phyloP scores from a whole-genome alignment of 1,284 basidiomycete species.

The Irpex lacteus region DNA sequence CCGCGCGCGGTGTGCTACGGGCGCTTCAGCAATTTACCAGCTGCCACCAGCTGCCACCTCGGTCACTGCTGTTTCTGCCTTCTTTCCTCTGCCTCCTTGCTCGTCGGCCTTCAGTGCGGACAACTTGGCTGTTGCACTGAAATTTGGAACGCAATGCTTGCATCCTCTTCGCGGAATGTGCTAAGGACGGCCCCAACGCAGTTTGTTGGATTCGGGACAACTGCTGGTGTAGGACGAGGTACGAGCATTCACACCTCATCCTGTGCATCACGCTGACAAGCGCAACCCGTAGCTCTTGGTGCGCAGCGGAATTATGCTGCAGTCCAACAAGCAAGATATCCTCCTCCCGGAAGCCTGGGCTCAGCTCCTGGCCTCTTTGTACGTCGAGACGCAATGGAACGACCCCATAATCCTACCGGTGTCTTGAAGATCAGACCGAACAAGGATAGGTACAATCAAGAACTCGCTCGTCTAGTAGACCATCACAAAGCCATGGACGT shows the following conservation, averaged over 20 bases:
- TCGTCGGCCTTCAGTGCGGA: neutral
- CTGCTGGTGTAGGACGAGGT: neutral
- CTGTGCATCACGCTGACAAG: neutral
- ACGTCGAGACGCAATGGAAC: neutral
- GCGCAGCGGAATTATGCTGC: constrained; percentile 20
- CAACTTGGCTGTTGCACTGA: neutral
- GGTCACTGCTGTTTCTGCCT: neutral
- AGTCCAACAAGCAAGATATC: constrained; percentile 8
- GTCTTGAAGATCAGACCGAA: neutral
- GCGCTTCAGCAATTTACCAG: neutral
- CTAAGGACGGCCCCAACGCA: constrained; percentile 23
- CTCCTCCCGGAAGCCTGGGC: neutral
- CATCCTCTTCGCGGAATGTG: constrained; percentile 37
- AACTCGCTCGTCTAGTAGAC: constrained; percentile 6
- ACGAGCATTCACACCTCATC: neutral
- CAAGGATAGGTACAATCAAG: constrained; percentile 3
- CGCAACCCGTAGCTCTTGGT: constrained; percentile 6
- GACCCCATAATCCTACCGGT: neutral
- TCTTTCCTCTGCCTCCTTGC: neutral
- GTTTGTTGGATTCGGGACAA: neutral
- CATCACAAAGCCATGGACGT: neutral
- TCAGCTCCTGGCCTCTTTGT: neutral
- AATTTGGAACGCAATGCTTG: constrained; percentile 32
- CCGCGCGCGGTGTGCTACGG: neutral
- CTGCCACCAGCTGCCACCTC: constrained; percentile 1